Evolutionary conservation across 108 stramenopile species (phyloP), one percentile per base, ranked within the genome.

Genomic region (Hondaea fermentalgiana): DNA sequence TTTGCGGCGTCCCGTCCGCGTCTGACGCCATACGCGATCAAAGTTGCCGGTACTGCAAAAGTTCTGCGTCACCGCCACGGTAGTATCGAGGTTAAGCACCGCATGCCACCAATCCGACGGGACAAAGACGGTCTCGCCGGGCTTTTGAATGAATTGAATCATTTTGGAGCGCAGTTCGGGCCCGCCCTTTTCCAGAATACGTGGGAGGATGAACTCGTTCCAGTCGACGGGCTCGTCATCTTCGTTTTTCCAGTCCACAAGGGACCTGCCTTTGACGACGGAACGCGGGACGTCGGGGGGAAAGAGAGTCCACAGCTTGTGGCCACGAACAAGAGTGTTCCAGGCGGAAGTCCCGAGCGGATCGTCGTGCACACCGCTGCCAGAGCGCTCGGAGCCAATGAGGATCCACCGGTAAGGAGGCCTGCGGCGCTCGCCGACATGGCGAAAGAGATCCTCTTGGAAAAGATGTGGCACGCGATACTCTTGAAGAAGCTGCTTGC

Each of bases 71-170:
- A 98, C 93, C 5, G 97, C 99, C 21, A 99, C 94, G 3, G 97
- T 98, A 89, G 97, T 94, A 16, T 96, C 97, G 23, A 99, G 87
- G 83, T 99, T 99, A 71, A 99, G 72, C 6, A 99, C 99, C 0
- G 97, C 98, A 88, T 99, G 99, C 97, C 97, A 98, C 98, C 98
- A 99, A 5, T 98, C 98, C 42, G 95, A 92, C 6, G 99, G 99
- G 14, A 99, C 94, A 89, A 94, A 99, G 29, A 98, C 94, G 0
- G 98, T 99, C 90, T 99, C 99, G 16, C 98, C 98, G 10, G 97
- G 93, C 88, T 97, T 91, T 90, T 99, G 99, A 0, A 98, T 97
- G 92, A 98, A 99, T 92, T 98, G 97, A 89, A 97, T 72, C 92
- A 93, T 93, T 45, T 83, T 83, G 76, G n/a, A 12, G 35, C 72